Conservation (phyloP, 495 filamentous ascomycete genomes). For the Ramalina peruviana region DNA sequence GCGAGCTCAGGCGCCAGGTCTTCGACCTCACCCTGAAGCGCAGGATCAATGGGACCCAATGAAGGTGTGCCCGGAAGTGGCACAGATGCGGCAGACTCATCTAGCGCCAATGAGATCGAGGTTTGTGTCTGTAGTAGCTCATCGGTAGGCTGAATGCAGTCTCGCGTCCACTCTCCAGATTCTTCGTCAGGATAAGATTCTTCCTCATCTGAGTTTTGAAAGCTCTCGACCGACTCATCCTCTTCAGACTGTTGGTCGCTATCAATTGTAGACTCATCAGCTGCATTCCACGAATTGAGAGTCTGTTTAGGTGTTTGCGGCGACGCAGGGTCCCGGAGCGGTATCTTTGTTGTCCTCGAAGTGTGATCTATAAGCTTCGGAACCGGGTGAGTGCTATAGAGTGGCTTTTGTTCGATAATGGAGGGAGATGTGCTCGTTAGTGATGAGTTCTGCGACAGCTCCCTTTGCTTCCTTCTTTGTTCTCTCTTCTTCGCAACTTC, state of each 20-base stretch:
- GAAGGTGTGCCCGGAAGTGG: conserved; percentile 3
- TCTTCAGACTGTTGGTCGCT: no score
- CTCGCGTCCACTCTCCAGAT: neutral
- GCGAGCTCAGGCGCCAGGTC: neutral
- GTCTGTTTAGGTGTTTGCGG: no score
- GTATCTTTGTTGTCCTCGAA: no score
- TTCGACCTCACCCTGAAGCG: neutral
- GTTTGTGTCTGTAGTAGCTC: neutral
- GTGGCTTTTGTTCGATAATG: neutral
- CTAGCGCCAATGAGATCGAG: neutral
- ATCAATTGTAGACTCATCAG: no score
- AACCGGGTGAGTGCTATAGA: no score
- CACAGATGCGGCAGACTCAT: neutral
- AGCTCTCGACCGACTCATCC: no score
- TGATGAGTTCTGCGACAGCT: neutral
- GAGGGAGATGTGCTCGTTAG: neutral
- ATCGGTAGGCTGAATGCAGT: neutral
- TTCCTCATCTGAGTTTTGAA: no score
- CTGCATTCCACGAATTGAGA: no score
- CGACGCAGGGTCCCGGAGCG: no score
- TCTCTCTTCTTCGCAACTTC: neutral
- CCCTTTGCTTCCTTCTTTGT: neutral
- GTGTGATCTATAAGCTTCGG: no score
- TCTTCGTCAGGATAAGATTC: neutral
- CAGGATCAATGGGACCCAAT: neutral